These are phyloP conservation scores for Vaccinium vitisidaea DNA, from an alignment of 148 eudicot species.

Conservation along the genomic window DNA sequence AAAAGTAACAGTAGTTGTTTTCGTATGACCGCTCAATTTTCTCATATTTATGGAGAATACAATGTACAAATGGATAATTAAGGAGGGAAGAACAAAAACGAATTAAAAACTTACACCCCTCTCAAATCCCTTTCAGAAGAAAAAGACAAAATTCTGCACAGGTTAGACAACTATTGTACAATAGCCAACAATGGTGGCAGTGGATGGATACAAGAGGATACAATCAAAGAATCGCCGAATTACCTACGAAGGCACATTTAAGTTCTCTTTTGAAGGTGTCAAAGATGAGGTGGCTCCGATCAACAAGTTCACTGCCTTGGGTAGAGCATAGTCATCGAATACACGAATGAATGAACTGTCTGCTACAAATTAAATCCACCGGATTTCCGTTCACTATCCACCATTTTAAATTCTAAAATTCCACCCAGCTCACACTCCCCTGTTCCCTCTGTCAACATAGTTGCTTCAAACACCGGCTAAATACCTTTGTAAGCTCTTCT, in stretches of 20 bases:
- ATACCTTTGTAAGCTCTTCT: conserved; percentile 4
- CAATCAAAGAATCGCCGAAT: conserved; percentile 22
- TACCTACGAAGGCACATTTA: background rate
- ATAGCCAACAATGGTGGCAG: conserved; percentile 10
- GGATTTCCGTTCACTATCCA: background rate
- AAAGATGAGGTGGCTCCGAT: background rate
- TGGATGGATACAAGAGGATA: conserved; percentile 8
- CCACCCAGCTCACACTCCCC: background rate
- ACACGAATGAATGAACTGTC: conserved; percentile 10
- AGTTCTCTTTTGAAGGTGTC: background rate
- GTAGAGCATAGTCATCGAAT: no score
- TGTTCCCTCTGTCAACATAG: background rate
- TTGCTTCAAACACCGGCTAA: background rate
- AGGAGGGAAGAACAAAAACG: background rate
- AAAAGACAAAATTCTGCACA: background rate
- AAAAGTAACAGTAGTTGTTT: background rate
- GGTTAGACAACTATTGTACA: conserved; percentile 8
- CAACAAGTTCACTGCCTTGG: background rate
- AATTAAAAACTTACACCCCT: background rate
- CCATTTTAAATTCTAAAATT: background rate
- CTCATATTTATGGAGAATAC: background rate
- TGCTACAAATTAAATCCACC: background rate
- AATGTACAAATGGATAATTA: background rate
- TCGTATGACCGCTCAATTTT: background rate
- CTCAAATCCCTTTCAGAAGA: conserved; percentile 2